phyloP scores from a whole-genome alignment of 2,329 filamentous ascomycete genomes.

The Fusarium tanahbumbuense region DNA sequence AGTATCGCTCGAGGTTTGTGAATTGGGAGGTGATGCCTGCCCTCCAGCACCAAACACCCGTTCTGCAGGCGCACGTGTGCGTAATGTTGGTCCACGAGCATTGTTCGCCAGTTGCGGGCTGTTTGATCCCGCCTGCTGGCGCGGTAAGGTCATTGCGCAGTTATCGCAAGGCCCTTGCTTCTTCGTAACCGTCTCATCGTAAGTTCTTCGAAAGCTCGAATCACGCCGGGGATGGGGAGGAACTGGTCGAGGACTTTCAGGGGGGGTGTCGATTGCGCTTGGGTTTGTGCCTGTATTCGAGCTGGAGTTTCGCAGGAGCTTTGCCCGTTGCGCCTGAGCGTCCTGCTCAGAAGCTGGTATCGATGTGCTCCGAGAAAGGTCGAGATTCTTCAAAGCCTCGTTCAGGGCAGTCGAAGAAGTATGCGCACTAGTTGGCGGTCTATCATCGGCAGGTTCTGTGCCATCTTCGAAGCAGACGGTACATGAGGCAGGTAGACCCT shows the following conservation, averaged over 20 bases:
- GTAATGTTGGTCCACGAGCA: constrained; percentile 66
- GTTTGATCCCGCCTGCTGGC: constrained; percentile 47
- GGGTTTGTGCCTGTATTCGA: constrained; percentile 50
- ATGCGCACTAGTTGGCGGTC: constrained; percentile 57
- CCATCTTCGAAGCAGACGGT: constrained; percentile 66
- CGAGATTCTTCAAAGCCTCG: constrained; percentile 62
- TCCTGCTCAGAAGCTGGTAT: constrained; percentile 59
- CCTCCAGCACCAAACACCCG: constrained; percentile 64
- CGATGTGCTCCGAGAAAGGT: constrained; percentile 59
- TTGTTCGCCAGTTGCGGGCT: constrained; percentile 51
- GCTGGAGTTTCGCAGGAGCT: constrained; percentile 56
- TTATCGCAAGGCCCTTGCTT: constrained; percentile 74
- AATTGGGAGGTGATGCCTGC: constrained; percentile 63
- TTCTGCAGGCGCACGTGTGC: constrained; percentile 70
- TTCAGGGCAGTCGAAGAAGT: constrained; percentile 55
- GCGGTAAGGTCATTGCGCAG: constrained; percentile 73
- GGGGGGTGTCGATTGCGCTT: constrained; percentile 66
- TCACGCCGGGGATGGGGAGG: constrained; percentile 60
- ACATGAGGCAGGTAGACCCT: constrained; percentile 72
- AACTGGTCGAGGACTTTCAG: constrained; percentile 64
- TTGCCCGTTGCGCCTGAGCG: constrained; percentile 56
- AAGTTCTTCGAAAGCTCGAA: constrained; percentile 71
- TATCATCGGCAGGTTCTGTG: constrained; percentile 46
- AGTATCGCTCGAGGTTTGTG: constrained; percentile 63
- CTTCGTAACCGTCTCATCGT: constrained; percentile 73